Conservation (phyloP, 306 rosid genomes). For the Sechiopsis laciniata region DNA sequence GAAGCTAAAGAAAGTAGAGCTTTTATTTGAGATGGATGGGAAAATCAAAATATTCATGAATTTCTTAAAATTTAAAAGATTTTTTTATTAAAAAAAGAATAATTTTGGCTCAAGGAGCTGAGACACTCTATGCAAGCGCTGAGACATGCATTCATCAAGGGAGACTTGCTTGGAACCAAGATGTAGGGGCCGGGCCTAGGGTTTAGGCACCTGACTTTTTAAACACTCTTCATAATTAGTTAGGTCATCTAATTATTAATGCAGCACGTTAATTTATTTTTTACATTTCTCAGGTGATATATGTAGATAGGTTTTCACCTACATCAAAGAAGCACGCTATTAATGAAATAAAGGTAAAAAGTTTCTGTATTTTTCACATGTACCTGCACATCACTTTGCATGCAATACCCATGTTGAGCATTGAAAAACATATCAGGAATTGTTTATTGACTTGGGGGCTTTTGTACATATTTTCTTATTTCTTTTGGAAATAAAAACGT, state of each 20-base stretch:
- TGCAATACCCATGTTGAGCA: neutral
- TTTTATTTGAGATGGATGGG: neutral
- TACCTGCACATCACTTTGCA: neutral
- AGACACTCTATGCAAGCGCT: neutral
- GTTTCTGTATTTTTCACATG: constrained; percentile 33
- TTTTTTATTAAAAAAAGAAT: no score
- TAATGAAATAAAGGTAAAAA: constrained; percentile 86
- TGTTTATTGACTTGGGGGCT: neutral
- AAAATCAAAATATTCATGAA: neutral
- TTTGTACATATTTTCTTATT: neutral
- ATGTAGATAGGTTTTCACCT: constrained; percentile 72
- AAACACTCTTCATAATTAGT: neutral
- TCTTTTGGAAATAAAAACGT: neutral
- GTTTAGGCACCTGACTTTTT: neutral
- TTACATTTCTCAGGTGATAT: constrained; percentile 59
- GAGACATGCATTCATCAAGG: neutral
- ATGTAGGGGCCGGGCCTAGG: neutral
- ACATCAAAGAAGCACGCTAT: constrained; percentile 78
- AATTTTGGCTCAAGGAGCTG: neutral
- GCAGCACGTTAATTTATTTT: neutral
- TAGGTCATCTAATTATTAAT: neutral
- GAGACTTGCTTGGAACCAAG: neutral
- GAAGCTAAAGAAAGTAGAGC: neutral
- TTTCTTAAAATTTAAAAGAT: neutral
- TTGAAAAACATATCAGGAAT: neutral